Evolutionary conservation across 1,284 basidiomycete genomes (phyloP).

Genomic region (Cutaneotrichosporon daszewskae): DNA sequence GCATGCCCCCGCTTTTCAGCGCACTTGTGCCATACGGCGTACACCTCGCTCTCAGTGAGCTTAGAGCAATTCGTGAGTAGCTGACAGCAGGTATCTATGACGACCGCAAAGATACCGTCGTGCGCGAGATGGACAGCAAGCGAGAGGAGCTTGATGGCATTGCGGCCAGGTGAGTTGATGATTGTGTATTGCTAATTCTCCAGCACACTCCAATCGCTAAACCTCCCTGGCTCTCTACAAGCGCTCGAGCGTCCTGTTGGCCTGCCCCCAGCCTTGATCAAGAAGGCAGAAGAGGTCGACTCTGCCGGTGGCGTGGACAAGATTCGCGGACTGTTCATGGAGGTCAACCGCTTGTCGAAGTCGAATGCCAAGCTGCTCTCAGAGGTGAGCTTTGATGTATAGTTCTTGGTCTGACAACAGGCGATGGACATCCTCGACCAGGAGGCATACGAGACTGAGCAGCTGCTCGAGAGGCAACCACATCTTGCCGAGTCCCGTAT

Average conservation of each 20-base stretch:
- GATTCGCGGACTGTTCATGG: constrained; percentile 66
- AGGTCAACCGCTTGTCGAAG: constrained; percentile 63
- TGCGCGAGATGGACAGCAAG: constrained; percentile 61
- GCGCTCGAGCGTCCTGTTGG: constrained; percentile 81
- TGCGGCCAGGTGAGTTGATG: constrained; percentile 58
- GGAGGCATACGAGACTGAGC: constrained; percentile 82
- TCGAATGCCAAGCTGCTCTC: constrained; percentile 63
- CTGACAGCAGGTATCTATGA: constrained; percentile 70
- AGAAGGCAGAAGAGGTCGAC: constrained; percentile 80
- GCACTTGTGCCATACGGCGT: constrained; percentile 83
- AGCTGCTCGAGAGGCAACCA: constrained; percentile 49
- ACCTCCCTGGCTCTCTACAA: constrained; percentile 80
- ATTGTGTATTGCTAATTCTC: constrained; percentile 1
- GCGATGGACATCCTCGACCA: constrained; percentile 81
- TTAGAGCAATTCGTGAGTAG: not conserved
- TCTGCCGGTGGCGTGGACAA: constrained; percentile 66
- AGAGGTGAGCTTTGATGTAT: no score
- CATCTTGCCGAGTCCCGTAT: constrained; percentile 49
- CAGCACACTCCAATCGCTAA: constrained; percentile 66
- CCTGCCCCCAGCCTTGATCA: constrained; percentile 78
- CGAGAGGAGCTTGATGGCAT: constrained; percentile 64
- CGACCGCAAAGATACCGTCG: constrained; percentile 67
- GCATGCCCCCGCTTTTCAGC: constrained; percentile 62
- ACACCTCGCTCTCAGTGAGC: constrained; percentile 70
- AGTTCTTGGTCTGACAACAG: no score